Conservation (phyloP, 2,329 filamentous ascomycete genomes). For the Shiraia sp. region DNA sequence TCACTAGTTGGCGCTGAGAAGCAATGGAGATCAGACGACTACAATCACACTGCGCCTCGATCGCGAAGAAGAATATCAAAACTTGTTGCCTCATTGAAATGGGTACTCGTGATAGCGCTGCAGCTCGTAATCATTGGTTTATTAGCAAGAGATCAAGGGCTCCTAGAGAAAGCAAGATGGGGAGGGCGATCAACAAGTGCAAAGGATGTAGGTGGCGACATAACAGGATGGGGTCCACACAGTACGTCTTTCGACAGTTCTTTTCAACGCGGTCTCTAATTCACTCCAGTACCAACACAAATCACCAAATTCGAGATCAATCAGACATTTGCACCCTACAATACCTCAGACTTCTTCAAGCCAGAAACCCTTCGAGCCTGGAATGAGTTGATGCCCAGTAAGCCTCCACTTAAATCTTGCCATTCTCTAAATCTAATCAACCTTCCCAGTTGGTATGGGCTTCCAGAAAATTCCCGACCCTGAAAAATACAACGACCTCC, state of each 20-base stretch:
- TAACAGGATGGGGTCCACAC: conserved; percentile 39
- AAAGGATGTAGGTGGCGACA: conserved; percentile 37
- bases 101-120: conserved; percentile 36
- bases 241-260: conserved; percentile 15
- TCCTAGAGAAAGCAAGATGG: conserved; percentile 25
- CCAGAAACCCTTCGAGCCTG: conserved; percentile 35
- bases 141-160: conserved; percentile 35
- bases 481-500: conserved; percentile 35
- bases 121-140: conserved; percentile 36
- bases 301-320: conserved; percentile 40
- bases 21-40: conserved; percentile 26
- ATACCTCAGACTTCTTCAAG: conserved; percentile 43
- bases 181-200: conserved; percentile 26
- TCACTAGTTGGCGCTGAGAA: conserved; percentile 36
- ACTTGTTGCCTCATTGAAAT: conserved; percentile 24
- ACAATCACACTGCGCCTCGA: conserved; percentile 14
- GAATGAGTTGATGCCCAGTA: conserved; percentile 38
- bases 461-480: conserved; percentile 37
- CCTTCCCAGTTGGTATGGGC: conserved; percentile 34
- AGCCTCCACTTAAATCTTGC: background rate
- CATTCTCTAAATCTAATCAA: background rate
- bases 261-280: conserved; percentile 3
- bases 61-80: conserved; percentile 22
- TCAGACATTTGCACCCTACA: conserved; percentile 40
- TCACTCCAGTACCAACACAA: conserved; percentile 31